Base-by-base conservation (phyloP, 1,284 basidiomycete species). In the Boletus albobrunnescens region DNA sequence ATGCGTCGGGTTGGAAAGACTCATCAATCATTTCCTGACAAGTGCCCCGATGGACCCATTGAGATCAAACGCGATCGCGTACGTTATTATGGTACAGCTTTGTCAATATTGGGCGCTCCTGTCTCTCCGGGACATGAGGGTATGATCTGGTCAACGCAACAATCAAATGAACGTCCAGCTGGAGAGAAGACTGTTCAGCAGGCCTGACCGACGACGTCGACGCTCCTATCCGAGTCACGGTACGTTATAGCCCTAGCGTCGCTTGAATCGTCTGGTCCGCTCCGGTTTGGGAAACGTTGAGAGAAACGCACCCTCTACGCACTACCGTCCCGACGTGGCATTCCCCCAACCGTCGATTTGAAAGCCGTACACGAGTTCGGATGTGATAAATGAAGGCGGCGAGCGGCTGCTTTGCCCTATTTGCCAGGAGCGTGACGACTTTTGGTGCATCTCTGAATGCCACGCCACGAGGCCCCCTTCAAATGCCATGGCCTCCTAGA, bases 401-500 rank as follows among this genome's bases (percentile, higher is more conserved):
- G 12, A 30, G 8, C 19, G 13, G 8, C n/a, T 10, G 14, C 24
- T 0, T 14, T 43, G 22, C 38, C 26, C 12, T 8, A 11, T 41
- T 46, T 33, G 39, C 39, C 28, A 36, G 30, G 36, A 28, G 22
- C 13, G 9, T 35, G 19, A 6, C 38, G 24, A 33, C 19, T 10
- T 54, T n/a, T 6, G 26, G 26, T 12, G 26, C 26, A 26, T 12
- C 26, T 12, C 26, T 12, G 26, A 26, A 26, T 12, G 26, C 52
- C 49, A 41, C 9, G 8, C 50, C 55, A 50, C 32, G 40, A 44
- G 52, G 52, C 20, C 14, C 6, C 5, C 27, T 11, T 28, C 49
- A 23, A 22, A 24, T 24, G 33, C 20, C 32, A 52, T n/a, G 3
- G 17, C 23, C 37, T 17, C 11, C 20, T 19, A n/a, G n/a, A n/a